A percentile compares a stretch with the other conserved stretches of the same genome.
Evolutionary conservation across 345 rosid genomes (phyloP).

Genomic region (Syzygium oleosum): DNA sequence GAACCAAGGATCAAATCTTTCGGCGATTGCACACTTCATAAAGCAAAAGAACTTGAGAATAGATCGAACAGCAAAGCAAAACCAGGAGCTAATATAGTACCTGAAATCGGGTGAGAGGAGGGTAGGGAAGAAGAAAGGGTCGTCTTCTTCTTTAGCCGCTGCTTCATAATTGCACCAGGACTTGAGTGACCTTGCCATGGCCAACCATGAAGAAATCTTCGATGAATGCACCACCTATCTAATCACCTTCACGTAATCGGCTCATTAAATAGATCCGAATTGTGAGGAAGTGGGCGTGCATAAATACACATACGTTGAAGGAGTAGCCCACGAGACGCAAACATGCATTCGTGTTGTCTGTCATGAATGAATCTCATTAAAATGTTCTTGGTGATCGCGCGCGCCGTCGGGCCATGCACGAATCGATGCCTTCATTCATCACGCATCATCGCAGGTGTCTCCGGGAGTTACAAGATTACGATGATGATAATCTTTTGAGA

Average conservation of each 20-base stretch:
- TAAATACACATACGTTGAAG: background rate
- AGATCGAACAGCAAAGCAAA: background rate
- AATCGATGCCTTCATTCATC: background rate
- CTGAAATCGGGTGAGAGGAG: background rate
- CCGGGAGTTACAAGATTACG: background rate
- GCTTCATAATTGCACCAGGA: background rate
- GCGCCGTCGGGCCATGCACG: background rate
- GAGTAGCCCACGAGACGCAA: conserved; percentile 1
- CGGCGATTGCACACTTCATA: too few species aligned
- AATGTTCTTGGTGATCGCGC: background rate
- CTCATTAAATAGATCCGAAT: background rate
- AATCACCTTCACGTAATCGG: background rate
- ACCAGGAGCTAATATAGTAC: background rate
- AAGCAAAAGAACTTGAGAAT: too few species aligned
- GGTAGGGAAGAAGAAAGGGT: background rate
- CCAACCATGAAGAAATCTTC: background rate
- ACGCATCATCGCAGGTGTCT: background rate
- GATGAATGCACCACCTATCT: background rate
- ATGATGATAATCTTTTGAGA: background rate
- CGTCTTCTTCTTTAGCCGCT: background rate
- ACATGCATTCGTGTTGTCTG: background rate
- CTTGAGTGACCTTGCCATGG: background rate
- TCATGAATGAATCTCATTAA: background rate
- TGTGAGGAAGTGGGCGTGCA: background rate
- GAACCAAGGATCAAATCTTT: too few species aligned